These are phyloP conservation scores for Claviceps digitariae DNA, from an alignment of 2,329 filamentous ascomycete species.

Conservation along the genomic window DNA sequence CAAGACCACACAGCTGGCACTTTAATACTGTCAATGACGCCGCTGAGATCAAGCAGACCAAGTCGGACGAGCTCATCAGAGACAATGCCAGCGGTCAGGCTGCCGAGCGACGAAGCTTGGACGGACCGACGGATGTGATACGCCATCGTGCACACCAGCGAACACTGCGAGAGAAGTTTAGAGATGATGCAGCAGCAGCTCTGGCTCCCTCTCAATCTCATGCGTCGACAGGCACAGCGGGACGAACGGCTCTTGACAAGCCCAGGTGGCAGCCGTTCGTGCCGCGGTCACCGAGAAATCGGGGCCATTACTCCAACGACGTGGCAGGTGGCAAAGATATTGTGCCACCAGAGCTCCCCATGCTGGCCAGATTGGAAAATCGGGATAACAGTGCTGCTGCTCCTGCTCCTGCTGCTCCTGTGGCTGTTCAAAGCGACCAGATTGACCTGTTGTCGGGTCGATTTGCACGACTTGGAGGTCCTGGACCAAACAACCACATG, in stretches of 20 bases:
- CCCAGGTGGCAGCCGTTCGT: constrained; percentile 29
- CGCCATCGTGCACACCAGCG: constrained; percentile 9
- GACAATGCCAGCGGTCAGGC: neutral
- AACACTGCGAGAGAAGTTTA: constrained; percentile 22
- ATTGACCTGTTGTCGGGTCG: constrained; percentile 33
- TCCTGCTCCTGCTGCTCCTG: neutral
- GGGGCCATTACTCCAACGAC: constrained; percentile 22
- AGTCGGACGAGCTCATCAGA: constrained; percentile 8
- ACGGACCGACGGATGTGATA: constrained; percentile 7
- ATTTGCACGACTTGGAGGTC: constrained; percentile 31
- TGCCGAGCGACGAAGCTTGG: constrained; percentile 2
- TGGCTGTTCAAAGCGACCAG: constrained; percentile 16
- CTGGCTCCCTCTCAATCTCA: constrained; percentile 6
- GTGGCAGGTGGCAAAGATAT: constrained; percentile 15
- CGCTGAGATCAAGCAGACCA: constrained; percentile 8
- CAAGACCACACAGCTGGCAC: constrained; percentile 19
- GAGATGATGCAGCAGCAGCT: constrained; percentile 13
- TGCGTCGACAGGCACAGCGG: constrained; percentile 8
- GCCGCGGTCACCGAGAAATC: constrained; percentile 26
- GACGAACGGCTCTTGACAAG: constrained; percentile 17
- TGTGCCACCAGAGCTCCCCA: constrained; percentile 15
- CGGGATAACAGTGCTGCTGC: constrained; percentile 5
- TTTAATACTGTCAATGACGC: constrained; percentile 6
- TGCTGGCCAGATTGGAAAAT: constrained; percentile 13
- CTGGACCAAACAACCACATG: constrained; percentile 17